A percentile compares a stretch with the other conserved stretches of the same genome.
Evolutionary conservation across 1,284 basidiomycete species (phyloP).

Genomic region (Leucoagaricus sp.): DNA sequence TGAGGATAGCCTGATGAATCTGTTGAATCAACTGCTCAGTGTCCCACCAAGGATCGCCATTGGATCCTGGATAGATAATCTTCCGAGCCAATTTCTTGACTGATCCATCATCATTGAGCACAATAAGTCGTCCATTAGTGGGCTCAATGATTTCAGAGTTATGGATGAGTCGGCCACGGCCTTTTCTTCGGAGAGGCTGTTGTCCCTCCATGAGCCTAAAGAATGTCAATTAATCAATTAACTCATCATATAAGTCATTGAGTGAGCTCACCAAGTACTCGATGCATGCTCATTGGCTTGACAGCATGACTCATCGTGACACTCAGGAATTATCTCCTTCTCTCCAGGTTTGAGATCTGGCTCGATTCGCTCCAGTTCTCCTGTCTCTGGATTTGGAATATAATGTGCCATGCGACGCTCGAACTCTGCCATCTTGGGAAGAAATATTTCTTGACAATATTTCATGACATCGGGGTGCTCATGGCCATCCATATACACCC

Average conservation of each 20-base stretch:
- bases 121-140: conserved; percentile 21
- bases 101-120: conserved; percentile 17
- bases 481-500: conserved; percentile 20
- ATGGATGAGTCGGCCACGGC: conserved; percentile 22
- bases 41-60: too few species aligned
- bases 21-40: conserved; percentile 27
- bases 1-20: conserved; percentile 22
- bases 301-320: too few species aligned
- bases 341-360: conserved; percentile 29
- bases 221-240: too few species aligned
- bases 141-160: conserved; percentile 21
- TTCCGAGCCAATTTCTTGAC: conserved; percentile 20
- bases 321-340: too few species aligned
- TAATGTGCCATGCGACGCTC: conserved; percentile 28
- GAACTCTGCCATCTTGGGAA: conserved; percentile 33
- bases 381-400: conserved; percentile 17
- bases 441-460: conserved; percentile 13
- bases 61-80: conserved; percentile 27
- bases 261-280: too few species aligned
- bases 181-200: conserved; percentile 25
- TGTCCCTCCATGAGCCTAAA: conserved; percentile 12
- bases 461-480: conserved; percentile 15
- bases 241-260: too few species aligned
- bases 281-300: too few species aligned
- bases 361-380: conserved; percentile 18